Evolutionary conservation across 192 early-diverging fungal genomes (phyloP), one percentile per base, ranked within the genome.

Genomic region (Backusella sp.): DNA sequence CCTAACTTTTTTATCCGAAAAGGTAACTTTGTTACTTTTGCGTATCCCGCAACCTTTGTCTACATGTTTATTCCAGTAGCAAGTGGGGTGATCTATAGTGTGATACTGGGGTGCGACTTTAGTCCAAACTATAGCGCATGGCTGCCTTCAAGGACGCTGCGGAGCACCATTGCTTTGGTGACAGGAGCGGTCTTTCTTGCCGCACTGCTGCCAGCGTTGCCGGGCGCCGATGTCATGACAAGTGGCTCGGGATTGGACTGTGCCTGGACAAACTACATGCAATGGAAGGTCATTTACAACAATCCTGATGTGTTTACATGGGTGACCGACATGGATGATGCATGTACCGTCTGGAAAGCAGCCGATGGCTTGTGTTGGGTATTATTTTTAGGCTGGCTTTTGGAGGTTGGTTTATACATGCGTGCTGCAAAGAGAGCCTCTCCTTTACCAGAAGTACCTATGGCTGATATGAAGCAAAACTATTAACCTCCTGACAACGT

Each of bases 21-120:
- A 74, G 73, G 71, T 9, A 73, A 74, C 34, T 74, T 44, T 52
- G 73, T 37, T 39, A 44, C 28, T 23, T 74, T 78, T 69, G 77
- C 52, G 4, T 78, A 74, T 28, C 77, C 77, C 19, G 77, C 72
- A 9, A 74, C 77, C 3, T 74, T 56, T 65, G 73, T 78, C n/a
- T 78, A 74, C 73, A 78, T 78, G 77, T 36, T 78, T 3, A 74
- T 78, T 37, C 77, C 77, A 5, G 52, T 53, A 26, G 36, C 66
- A 26, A 52, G 44, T 37, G n/a, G 62, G 7, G 26, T 69, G 19
- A 41, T 74, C 7, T 78, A 59, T 39, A 70, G 72, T 52, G 1
- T 69, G 19, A 74, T 78, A 3, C 42, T 74, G 9, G 66, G 66
- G 5, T 78, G 66, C 32, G 77, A 78, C 46, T 3, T 2, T 6